A percentile compares a stretch with the other conserved stretches of the same genome.
phyloP scores from a whole-genome alignment of 805 yeast species.

The Ogataea siamensis region DNA sequence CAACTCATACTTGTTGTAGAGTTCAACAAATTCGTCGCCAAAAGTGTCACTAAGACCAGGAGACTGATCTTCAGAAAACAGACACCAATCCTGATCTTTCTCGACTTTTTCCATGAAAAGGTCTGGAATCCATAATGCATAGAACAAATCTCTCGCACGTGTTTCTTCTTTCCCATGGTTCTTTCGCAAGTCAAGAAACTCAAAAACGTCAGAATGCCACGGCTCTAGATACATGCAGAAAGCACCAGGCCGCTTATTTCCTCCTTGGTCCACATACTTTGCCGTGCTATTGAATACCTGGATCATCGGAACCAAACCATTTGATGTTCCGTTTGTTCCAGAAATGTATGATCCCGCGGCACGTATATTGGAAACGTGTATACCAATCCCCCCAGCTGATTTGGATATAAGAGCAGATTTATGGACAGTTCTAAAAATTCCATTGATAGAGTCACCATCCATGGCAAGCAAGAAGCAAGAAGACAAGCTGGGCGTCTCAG shows the following conservation, averaged over 20 bases:
- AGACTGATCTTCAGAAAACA: constrained; percentile 86
- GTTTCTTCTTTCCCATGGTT: constrained; percentile 94
- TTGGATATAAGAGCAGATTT: constrained; percentile 88
- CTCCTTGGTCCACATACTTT: constrained; percentile 97
- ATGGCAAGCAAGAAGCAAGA: constrained; percentile 90
- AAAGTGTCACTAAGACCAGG: constrained; percentile 81
- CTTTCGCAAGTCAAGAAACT: constrained; percentile 80
- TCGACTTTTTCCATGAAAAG: constrained; percentile 91
- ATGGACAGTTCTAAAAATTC: constrained; percentile 86
- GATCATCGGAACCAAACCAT: constrained; percentile 94
- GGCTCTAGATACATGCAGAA: constrained; percentile 93
- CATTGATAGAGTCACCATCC: constrained; percentile 94
- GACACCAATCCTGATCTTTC: constrained; percentile 74
- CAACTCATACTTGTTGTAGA: constrained; percentile 70
- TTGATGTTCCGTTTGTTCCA: constrained; percentile 89
- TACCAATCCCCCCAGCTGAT: constrained; percentile 94
- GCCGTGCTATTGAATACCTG: constrained; percentile 95
- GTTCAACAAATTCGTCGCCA: constrained; percentile 76
- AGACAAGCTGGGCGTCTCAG: constrained; percentile 79
- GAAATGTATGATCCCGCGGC: constrained; percentile 84
- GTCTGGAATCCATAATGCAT: constrained; percentile 94
- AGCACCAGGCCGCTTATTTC: constrained; percentile 97
- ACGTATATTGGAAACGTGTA: constrained; percentile 84
- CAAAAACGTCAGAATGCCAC: constrained; percentile 93
- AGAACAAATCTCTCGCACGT: constrained; percentile 89